phyloP scores from a whole-genome alignment of 495 filamentous ascomycete genomes.

The Tuber calosporum region DNA sequence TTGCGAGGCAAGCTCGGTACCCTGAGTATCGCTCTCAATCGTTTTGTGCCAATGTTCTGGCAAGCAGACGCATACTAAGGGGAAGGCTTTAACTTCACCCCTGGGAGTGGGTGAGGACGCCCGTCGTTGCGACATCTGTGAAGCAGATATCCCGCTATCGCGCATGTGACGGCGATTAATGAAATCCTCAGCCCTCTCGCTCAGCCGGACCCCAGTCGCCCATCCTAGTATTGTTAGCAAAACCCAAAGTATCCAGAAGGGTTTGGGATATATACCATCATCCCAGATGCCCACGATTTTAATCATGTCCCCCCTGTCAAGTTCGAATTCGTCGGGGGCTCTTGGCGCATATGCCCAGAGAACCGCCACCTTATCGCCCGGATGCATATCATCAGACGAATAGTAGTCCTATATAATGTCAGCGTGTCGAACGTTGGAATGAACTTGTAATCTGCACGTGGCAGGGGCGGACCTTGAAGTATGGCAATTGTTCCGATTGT shows the following conservation, averaged over 20 bases:
- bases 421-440: neutral
- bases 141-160: slow-evolving; percentile 85
- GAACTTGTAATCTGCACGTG: neutral
- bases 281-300: slow-evolving; percentile 99
- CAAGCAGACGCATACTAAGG: slow-evolving; percentile 92
- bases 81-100: slow-evolving; percentile 96
- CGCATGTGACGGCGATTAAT: slow-evolving; percentile 71
- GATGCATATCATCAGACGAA: slow-evolving; percentile 89
- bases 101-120: slow-evolving; percentile 62
- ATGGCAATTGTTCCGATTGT: slow-evolving; percentile 87
- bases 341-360: slow-evolving; percentile 96
- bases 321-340: slow-evolving; percentile 83
- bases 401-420: slow-evolving; percentile 65
- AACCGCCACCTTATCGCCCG: slow-evolving; percentile 79
- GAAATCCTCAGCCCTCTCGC: slow-evolving; percentile 82
- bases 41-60: slow-evolving; percentile 97
- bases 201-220: slow-evolving; percentile 83
- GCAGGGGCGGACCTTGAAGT: slow-evolving; percentile 63
- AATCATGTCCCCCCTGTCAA: slow-evolving; percentile 96
- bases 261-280: slow-evolving; percentile 54
- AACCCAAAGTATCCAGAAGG: neutral
- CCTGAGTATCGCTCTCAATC: slow-evolving; percentile 67
- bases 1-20: slow-evolving; percentile 21
- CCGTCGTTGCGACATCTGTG: slow-evolving; percentile 35
- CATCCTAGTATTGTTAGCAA: slow-evolving; percentile 47